Base-by-base conservation (phyloP, 139 green algal genomes). In the Penium margaritaceum region DNA sequence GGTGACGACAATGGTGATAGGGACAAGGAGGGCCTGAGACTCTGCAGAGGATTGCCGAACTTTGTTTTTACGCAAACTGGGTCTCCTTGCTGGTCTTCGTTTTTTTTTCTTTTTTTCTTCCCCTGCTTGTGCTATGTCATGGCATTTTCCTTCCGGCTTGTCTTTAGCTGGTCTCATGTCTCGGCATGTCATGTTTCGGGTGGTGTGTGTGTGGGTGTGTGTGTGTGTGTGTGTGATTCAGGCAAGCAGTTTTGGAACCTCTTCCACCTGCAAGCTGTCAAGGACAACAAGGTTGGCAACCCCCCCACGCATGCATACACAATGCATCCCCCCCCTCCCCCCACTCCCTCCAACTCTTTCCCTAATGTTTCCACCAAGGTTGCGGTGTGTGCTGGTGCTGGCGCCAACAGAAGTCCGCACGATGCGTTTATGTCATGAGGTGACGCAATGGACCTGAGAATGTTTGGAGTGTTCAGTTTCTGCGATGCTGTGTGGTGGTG, bases 221-320 rank as follows among this genome's bases (percentile, higher is more conserved):
- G n/a, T n/a, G n/a, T 60, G 51, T 21, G 3, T 24, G 29, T n/a
- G 24, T 51, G 7, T 60, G 17, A 27, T 80, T 27, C 70, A 81
- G 91, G 89, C 21, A 75, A 77, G 55, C 80, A 88, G 17, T 98
- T 98, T 68, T 98, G 93, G 93, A 98, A 98, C 83, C 95, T 97
- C 87, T 90, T 98, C 62, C 95, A 91, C 3, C 66, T 98, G 38
- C 90, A 91, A n/a, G 89, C 92, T 44, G 94, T 98, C 75, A 81
- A 36, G 15, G 67, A 77, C 43, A 54, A 39, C 54, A 66, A 70
- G 74, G 74, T 81, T 67, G 33, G 58, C n/a, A 19, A 21, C 46
- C 7, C 24, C 46, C 5, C 43, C 43, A 54, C 43, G 17, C 2
- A 54, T 54, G 17, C 43, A 54, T 27, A 54, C 43, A 54, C 43